A percentile compares a stretch with the other conserved stretches of the same genome.
phyloP scores from a whole-genome alignment of 306 rosid species.

The Glycine tomentella region DNA sequence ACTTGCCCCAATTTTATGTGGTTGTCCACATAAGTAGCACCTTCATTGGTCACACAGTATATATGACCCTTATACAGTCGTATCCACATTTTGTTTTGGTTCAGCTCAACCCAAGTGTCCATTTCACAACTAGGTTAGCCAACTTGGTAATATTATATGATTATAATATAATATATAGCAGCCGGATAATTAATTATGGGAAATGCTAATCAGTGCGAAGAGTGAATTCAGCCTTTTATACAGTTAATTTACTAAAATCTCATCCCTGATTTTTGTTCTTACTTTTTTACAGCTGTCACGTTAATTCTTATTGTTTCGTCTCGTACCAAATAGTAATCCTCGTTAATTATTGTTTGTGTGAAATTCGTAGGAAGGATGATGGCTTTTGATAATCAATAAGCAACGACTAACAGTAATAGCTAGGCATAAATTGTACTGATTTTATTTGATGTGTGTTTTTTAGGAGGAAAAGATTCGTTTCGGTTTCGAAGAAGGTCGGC shows the following conservation, averaged over 20 bases:
- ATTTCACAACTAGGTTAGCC: slow-evolving; percentile 27
- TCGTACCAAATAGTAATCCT: too few relatives aligned
- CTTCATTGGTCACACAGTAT: neutral
- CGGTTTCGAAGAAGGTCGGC: slow-evolving; percentile 83
- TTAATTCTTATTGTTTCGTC: too few relatives aligned
- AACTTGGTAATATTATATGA: neutral
- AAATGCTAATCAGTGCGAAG: too few relatives aligned
- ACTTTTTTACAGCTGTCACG: too few relatives aligned
- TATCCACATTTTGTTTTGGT: neutral
- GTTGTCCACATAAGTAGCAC: slow-evolving; percentile 2
- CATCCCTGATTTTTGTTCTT: too few relatives aligned
- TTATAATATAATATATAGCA: neutral
- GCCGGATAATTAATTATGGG: too few relatives aligned
- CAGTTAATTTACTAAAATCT: too few relatives aligned
- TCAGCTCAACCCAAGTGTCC: slow-evolving; percentile 38
- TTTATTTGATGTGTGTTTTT: neutral
- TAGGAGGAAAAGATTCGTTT: slow-evolving; percentile 76
- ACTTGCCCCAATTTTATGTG: slow-evolving; percentile 32
- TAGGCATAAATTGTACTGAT: neutral
- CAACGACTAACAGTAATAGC: neutral
- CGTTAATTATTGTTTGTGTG: neutral
- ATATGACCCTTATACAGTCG: neutral
- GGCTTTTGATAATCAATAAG: neutral
- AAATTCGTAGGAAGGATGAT: neutral
- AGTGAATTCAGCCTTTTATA: too few relatives aligned